These are phyloP conservation scores for Solidago caesia DNA, from an alignment of 129 eudicot genomes.

Conservation along the genomic window DNA sequence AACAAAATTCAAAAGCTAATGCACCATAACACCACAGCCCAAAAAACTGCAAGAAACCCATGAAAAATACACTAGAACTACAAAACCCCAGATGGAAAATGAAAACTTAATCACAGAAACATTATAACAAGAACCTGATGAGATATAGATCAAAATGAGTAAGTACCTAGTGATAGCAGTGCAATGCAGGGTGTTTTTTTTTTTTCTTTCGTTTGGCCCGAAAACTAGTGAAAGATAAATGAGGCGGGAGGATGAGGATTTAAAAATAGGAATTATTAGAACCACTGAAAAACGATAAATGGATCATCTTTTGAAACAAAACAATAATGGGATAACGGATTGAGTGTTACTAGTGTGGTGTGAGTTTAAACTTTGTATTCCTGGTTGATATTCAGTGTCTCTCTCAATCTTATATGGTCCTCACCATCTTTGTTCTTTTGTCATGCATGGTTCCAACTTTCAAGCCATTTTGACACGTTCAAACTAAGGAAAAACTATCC, in stretches of 20 bases:
- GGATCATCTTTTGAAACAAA: constrained; percentile 24
- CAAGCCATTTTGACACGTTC: too few relatives aligned
- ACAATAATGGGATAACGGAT: constrained; percentile 38
- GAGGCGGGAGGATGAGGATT: constrained; percentile 17
- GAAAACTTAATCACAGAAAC: background rate
- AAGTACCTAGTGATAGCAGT: background rate
- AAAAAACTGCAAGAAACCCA: too few relatives aligned
- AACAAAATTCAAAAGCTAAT: too few relatives aligned
- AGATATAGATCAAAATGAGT: too few relatives aligned
- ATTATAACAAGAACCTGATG: background rate
- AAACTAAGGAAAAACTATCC: too few relatives aligned
- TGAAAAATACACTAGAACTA: too few relatives aligned
- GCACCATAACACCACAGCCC: too few relatives aligned
- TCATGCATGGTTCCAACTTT: too few relatives aligned
- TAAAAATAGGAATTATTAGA: constrained; percentile 33
- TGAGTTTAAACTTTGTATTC: constrained; percentile 42
- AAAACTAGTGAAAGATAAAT: background rate
- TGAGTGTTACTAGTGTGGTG: constrained; percentile 53
- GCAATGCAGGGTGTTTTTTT: background rate
- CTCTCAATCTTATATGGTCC: constrained; percentile 1
- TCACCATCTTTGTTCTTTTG: too few relatives aligned
- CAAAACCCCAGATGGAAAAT: too few relatives aligned
- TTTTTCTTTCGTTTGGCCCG: background rate
- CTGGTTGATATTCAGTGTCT: constrained; percentile 33
- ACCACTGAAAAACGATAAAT: constrained; percentile 49